Evolutionary conservation across 495 filamentous ascomycete genomes (phyloP).

Genomic region (Friedmanniomyces simplex): DNA sequence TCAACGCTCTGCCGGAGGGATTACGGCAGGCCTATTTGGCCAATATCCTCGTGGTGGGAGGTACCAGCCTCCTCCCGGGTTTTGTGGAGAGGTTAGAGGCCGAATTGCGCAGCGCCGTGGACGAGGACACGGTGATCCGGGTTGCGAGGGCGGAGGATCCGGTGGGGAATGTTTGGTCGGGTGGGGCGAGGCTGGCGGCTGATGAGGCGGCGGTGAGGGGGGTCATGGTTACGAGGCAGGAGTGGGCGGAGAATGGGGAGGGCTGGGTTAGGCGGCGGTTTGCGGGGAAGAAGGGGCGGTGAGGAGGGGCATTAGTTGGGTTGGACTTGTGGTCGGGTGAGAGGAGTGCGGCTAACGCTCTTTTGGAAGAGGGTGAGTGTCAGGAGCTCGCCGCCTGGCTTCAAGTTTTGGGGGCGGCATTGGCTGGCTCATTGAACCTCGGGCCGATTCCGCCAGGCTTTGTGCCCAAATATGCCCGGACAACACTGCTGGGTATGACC

Average conservation of each 20-base stretch:
- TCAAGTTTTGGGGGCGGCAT: too few species aligned
- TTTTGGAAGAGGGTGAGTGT: too few species aligned
- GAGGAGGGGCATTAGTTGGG: not conserved
- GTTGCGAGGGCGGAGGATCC: conserved; percentile 30
- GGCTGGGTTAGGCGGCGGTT: conserved; percentile 72
- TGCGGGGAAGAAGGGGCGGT: conserved; percentile 25
- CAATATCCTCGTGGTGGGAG: conserved; percentile 83
- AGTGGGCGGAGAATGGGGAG: conserved; percentile 82
- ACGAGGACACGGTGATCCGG: conserved; percentile 13
- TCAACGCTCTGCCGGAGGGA: conserved; percentile 64
- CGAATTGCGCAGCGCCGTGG: conserved; percentile 12
- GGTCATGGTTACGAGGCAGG: conserved; percentile 66
- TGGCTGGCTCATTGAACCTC: too few species aligned
- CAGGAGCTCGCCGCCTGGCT: too few species aligned
- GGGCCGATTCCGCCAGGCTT: too few species aligned
- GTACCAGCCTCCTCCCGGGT: conserved; percentile 67
- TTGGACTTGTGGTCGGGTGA: too few species aligned
- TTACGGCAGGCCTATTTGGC: conserved; percentile 38
- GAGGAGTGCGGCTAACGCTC: too few species aligned
- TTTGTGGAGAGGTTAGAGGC: conserved; percentile 63
- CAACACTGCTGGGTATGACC: too few species aligned
- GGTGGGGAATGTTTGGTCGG: conserved; percentile 72
- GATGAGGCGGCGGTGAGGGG: conserved; percentile 50
- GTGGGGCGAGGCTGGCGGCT: conserved; percentile 63
- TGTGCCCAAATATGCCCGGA: too few species aligned